A percentile compares a stretch with the other conserved stretches of the same genome.
Evolutionary conservation across 108 stramenopile genomes (phyloP).

Genomic region (Nitzschia putrida): DNA sequence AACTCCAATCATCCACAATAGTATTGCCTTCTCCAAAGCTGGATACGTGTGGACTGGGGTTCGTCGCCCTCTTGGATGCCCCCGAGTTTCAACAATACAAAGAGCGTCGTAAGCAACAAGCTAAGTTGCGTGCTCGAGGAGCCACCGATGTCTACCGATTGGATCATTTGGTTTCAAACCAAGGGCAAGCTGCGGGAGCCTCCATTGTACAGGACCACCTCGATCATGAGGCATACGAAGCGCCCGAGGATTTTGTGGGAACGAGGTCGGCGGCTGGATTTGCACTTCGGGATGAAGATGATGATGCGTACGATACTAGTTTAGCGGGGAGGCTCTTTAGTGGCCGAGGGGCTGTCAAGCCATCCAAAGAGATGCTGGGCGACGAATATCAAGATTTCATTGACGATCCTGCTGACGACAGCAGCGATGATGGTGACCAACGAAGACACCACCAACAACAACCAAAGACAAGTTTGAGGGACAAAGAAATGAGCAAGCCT

Average conservation of each 20-base stretch:
- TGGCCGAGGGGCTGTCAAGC: background rate
- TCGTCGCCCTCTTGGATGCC: constrained; percentile 68
- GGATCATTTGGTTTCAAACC: constrained; percentile 31
- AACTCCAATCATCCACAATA: constrained; percentile 39
- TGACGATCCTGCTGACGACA: constrained; percentile 41
- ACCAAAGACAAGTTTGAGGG: background rate
- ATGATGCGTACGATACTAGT: constrained; percentile 71
- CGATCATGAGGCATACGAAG: constrained; percentile 54
- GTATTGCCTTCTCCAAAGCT: constrained; percentile 73
- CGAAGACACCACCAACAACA: background rate
- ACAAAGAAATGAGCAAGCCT: background rate
- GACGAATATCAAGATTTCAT: constrained; percentile 55
- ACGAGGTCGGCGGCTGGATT: constrained; percentile 72
- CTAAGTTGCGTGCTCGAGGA: constrained; percentile 44
- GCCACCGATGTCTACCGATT: constrained; percentile 50
- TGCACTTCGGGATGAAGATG: constrained; percentile 83
- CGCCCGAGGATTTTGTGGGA: constrained; percentile 75
- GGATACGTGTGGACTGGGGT: constrained; percentile 74
- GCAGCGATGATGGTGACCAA: constrained; percentile 36
- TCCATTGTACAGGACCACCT: background rate
- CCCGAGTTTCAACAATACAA: constrained; percentile 71
- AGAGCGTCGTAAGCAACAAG: constrained; percentile 49
- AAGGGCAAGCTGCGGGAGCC: background rate
- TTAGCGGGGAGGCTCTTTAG: background rate
- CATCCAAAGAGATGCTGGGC: background rate